Percentiles rank a stretch among this genome's conserved stretches.
These are phyloP conservation scores for Pilasporangium apinafurcum DNA, from an alignment of 352 stramenopile genomes.

Conservation along the genomic window DNA sequence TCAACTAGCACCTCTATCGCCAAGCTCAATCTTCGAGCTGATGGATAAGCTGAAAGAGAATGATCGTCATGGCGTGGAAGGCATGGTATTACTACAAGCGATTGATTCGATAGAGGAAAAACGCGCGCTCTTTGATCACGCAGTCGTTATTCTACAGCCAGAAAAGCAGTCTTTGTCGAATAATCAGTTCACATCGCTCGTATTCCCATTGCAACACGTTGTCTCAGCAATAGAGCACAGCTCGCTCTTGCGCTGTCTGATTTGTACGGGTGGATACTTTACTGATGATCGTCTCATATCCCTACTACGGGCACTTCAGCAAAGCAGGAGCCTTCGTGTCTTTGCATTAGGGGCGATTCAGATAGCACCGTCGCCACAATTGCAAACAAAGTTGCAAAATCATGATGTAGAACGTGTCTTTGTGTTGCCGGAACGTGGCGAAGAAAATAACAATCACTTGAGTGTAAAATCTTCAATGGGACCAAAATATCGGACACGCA, in stretches of 20 bases:
- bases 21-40: constrained; percentile 24
- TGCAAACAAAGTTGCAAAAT: too few relatives aligned
- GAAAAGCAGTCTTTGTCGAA: background rate
- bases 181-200: background rate
- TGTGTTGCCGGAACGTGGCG: background rate
- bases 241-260: constrained; percentile 25
- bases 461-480: background rate
- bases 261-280: constrained; percentile 27
- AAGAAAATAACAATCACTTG: background rate
- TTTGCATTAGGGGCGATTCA: constrained; percentile 33
- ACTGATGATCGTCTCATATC: constrained; percentile 12
- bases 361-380: constrained; percentile 2
- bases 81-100: constrained; percentile 12
- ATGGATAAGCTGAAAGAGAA: constrained; percentile 17
- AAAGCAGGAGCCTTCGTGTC: constrained; percentile 30
- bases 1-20: constrained; percentile 7
- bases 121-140: constrained; percentile 40
- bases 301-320: constrained; percentile 31
- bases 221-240: constrained; percentile 43
- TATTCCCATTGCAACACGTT: constrained; percentile 22
- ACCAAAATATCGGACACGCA: constrained; percentile 2
- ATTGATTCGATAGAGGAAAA: constrained; percentile 27
- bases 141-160: constrained; percentile 26
- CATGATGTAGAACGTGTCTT: too few relatives aligned
- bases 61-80: constrained; percentile 14